Evolutionary conservation across 2,329 filamentous ascomycete species (phyloP), one percentile per base, ranked within the genome.

Genomic region (Epichloe bromicola): DNA sequence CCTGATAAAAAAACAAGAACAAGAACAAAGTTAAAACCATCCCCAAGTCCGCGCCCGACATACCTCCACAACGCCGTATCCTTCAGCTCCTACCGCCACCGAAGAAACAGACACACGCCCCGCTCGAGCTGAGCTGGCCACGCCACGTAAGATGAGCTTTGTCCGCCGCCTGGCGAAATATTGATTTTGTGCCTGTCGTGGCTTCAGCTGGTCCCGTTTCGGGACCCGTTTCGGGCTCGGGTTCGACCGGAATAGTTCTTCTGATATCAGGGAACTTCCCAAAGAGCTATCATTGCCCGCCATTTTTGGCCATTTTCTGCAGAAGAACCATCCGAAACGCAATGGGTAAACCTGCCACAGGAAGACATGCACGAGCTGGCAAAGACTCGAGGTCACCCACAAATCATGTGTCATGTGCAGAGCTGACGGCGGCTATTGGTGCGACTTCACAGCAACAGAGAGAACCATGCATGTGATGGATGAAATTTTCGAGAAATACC

Each of bases 361-460:
- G 26, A 30, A 4, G 26, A 30, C 8, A 30, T 30, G 26, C 26
- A 30, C 4, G 26, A 3, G 26, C 26, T 30, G 26, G 8, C 8
- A 30, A 30, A 30, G 26, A 30, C 23, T 39, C 30, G 38, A 56
- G 55, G 53, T 6, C 33, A 47, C 14, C 23, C 40, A 1, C 41
- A 33, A 12, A 51, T 58, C 33, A 57, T 58, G 55, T 57, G 48
- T 58, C 33, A 57, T 58, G 55, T 57, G 48, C 39, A 57, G 57
- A 33, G 57, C 48, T 1, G 51, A 58, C 8, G 57, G 55, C 4
- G 57, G 56, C 2, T 58, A 57, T 26, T 59, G 56, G 56, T 41
- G 51, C 20, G 56, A 59, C 6, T 57, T 57, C 40, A 37, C 53
- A 8, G 42, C 46, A 5, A 20, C 44, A 5, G 37, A 34, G 6